Evolutionary conservation across 805 yeast genomes (phyloP).

Genomic region (Metschnikowia sp.): DNA sequence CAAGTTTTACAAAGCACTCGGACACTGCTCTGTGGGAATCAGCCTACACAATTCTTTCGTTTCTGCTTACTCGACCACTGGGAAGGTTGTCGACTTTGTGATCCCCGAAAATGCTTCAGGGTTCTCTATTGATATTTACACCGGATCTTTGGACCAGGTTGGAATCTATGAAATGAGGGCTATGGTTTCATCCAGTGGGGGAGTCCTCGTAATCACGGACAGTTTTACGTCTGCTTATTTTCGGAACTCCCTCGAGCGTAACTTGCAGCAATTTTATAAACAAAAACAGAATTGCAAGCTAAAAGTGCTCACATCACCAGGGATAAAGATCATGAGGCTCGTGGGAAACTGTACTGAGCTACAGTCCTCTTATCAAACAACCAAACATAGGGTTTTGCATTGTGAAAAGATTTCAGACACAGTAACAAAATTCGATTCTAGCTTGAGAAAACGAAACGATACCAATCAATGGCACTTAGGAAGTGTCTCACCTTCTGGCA

Average conservation of each 20-base stretch:
- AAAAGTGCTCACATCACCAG: conserved; percentile 29
- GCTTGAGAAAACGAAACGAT: conserved; percentile 28
- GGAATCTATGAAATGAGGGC: conserved; percentile 43
- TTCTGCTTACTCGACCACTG: conserved; percentile 13
- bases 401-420: conserved; percentile 33
- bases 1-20: conserved; percentile 28
- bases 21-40: conserved; percentile 30
- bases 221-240: conserved; percentile 27
- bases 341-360: conserved; percentile 32
- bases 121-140: conserved; percentile 31
- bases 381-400: conserved; percentile 20
- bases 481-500: conserved; percentile 18
- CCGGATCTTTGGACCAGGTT: conserved; percentile 40
- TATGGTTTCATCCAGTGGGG: conserved; percentile 31
- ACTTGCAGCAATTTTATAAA: conserved; percentile 1
- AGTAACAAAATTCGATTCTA: conserved; percentile 29
- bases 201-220: conserved; percentile 28
- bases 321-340: conserved; percentile 30
- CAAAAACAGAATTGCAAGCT: conserved; percentile 16
- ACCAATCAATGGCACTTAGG: conserved; percentile 40
- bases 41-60: conserved; percentile 17
- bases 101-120: conserved; percentile 16
- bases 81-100: conserved; percentile 24
- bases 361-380: conserved; percentile 30
- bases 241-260: conserved; percentile 12